A percentile compares a stretch with the other conserved stretches of the same genome.
Conservation (phyloP, 352 stramenopile species). For the Hyaloperonospora brassicae region DNA sequence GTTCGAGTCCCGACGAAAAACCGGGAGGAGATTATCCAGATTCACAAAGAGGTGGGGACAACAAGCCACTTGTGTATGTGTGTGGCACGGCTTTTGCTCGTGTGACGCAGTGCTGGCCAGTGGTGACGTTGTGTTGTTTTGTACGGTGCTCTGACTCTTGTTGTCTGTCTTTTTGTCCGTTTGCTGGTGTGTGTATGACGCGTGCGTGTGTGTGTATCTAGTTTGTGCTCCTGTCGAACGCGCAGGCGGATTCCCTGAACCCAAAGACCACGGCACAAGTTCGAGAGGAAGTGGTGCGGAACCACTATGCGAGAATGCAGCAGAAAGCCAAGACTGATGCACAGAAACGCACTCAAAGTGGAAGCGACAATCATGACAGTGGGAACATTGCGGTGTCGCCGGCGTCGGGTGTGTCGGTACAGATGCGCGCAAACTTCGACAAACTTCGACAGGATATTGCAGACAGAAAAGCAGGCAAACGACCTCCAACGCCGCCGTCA, state of each 20-base stretch:
- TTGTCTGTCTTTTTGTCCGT: neutral
- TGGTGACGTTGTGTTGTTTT: neutral
- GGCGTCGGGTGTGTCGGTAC: slow-evolving; percentile 29
- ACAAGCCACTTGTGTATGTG: neutral
- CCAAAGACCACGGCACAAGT: slow-evolving; percentile 58
- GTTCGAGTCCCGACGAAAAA: slow-evolving; percentile 55
- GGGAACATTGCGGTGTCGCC: slow-evolving; percentile 24
- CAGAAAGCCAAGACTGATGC: slow-evolving; percentile 47
- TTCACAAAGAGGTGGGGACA: slow-evolving; percentile 73
- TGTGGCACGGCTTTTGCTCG: too few species aligned
- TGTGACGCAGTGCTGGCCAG: neutral
- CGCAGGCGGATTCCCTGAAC: slow-evolving; percentile 70
- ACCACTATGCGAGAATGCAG: slow-evolving; percentile 56
- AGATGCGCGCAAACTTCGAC: slow-evolving; percentile 73
- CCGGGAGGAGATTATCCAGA: slow-evolving; percentile 80
- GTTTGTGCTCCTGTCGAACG: slow-evolving; percentile 75
- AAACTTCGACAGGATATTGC: slow-evolving; percentile 63
- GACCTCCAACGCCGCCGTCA: slow-evolving; percentile 10
- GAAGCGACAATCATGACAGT: slow-evolving; percentile 16
- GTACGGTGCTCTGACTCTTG: slow-evolving; percentile 4
- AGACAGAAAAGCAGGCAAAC: slow-evolving; percentile 42
- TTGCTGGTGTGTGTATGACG: neutral
- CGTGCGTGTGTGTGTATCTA: slow-evolving; percentile 12
- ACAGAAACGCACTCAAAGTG: slow-evolving; percentile 20
- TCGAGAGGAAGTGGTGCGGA: slow-evolving; percentile 58